phyloP scores from a whole-genome alignment of 495 filamentous ascomycete genomes.

The Xylaria intraflava region DNA sequence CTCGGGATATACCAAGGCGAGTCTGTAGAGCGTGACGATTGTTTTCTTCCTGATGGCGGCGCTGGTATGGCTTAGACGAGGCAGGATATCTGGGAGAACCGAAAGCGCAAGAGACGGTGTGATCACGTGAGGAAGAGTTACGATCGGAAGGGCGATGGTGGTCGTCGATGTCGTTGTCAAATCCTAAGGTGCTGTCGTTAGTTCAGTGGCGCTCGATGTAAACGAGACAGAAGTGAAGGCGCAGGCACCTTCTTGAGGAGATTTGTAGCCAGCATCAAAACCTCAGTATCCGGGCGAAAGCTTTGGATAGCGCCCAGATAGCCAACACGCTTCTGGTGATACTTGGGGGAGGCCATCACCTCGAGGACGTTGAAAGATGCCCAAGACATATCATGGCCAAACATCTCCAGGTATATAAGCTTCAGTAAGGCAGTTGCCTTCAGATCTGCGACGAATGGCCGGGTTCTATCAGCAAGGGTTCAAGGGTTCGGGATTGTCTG shows the following conservation, averaged over 20 bases:
- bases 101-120: slow-evolving; percentile 87
- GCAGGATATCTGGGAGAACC: slow-evolving; percentile 74
- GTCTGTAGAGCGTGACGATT: slow-evolving; percentile 82
- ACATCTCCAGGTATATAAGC: slow-evolving; percentile 96
- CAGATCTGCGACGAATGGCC: slow-evolving; percentile 52
- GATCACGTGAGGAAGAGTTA: slow-evolving; percentile 83
- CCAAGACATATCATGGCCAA: slow-evolving; percentile 99
- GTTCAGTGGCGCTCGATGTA: slow-evolving; percentile 4
- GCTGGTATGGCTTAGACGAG: slow-evolving; percentile 78
- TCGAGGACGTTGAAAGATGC: slow-evolving; percentile 96
- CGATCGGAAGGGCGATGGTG: slow-evolving; percentile 76
- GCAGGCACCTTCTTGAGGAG: slow-evolving; percentile 78
- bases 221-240: neutral
- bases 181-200: slow-evolving; percentile 49
- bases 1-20: slow-evolving; percentile 91
- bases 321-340: slow-evolving; percentile 87
- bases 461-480: slow-evolving; percentile 17
- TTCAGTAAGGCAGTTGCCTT: slow-evolving; percentile 95
- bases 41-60: slow-evolving; percentile 87
- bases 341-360: slow-evolving; percentile 94
- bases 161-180: slow-evolving; percentile 65
- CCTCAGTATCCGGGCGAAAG: slow-evolving; percentile 91
- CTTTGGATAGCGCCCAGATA: slow-evolving; percentile 97
- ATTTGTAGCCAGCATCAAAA: slow-evolving; percentile 96
- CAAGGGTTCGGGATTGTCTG: neutral